These are phyloP conservation scores for Carex scoparia DNA, from an alignment of 176 grass and related monocot species.

Conservation along the genomic window DNA sequence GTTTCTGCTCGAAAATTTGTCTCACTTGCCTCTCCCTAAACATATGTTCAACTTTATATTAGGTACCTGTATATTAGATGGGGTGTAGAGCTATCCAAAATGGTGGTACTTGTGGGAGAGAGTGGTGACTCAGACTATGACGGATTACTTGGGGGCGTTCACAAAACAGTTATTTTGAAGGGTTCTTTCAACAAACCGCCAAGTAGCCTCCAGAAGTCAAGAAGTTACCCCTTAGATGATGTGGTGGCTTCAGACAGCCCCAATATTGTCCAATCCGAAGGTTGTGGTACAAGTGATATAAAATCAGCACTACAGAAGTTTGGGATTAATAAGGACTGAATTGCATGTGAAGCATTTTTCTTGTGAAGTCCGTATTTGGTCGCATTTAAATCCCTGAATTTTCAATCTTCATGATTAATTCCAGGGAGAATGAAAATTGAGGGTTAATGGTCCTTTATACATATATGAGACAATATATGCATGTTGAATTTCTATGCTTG, in stretches of 20 bases:
- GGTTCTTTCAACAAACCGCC: conserved; percentile 56
- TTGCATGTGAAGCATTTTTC: background rate
- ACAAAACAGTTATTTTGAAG: conserved; percentile 84
- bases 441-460: background rate
- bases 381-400: background rate
- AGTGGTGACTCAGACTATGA: conserved; percentile 91
- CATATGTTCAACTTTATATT: conserved; percentile 10
- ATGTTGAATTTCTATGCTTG: background rate
- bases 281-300: conserved; percentile 33
- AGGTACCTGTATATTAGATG: conserved; percentile 94
- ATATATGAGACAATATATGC: conserved; percentile 9
- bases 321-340: conserved; percentile 28
- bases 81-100: conserved; percentile 78
- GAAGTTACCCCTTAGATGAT: conserved; percentile 69
- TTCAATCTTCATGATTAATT: background rate
- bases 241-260: conserved; percentile 73
- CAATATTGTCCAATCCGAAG: conserved; percentile 50
- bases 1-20: background rate
- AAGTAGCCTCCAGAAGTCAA: conserved; percentile 49
- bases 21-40: conserved; percentile 3
- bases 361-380: conserved; percentile 2
- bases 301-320: conserved; percentile 49
- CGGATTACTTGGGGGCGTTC: conserved; percentile 66
- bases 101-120: conserved; percentile 69
- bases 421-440: background rate